Evolutionary conservation across 495 filamentous ascomycete genomes (phyloP).

Genomic region (Ramalina intermedia): DNA sequence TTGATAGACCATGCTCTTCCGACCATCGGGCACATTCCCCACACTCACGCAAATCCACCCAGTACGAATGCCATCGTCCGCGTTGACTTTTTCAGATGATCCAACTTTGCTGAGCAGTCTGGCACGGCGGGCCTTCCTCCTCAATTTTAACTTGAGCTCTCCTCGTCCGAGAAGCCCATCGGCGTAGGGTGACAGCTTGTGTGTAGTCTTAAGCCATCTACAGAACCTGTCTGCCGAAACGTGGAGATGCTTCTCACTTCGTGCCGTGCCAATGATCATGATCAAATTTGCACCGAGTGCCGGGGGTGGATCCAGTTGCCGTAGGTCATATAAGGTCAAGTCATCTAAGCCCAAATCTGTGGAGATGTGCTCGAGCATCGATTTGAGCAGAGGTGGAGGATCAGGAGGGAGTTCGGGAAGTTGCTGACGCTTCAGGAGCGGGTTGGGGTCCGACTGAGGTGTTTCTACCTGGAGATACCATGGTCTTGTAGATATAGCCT

Average conservation of each 20-base stretch:
- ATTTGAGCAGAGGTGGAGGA: constrained; percentile 56
- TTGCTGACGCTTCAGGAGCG: constrained; percentile 44
- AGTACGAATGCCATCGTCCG: constrained; percentile 70
- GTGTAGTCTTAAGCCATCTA: constrained; percentile 63
- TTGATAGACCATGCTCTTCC: constrained; percentile 25
- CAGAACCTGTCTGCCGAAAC: constrained; percentile 81
- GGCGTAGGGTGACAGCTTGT: constrained; percentile 57
- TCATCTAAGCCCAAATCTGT: constrained; percentile 73
- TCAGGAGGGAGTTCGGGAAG: constrained; percentile 64
- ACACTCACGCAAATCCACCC: constrained; percentile 95
- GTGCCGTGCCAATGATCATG: constrained; percentile 87
- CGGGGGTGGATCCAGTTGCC: constrained; percentile 67
- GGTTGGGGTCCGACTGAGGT: constrained; percentile 24
- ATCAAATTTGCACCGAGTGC: constrained; percentile 76
- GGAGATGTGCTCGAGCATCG: constrained; percentile 62
- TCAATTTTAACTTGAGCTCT: constrained; percentile 76
- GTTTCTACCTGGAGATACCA: constrained; percentile 79
- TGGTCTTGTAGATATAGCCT: constrained; percentile 24
- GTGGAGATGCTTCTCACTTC: constrained; percentile 85
- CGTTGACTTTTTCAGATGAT: constrained; percentile 28
- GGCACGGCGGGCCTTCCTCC: constrained; percentile 62
- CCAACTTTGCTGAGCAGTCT: constrained; percentile 54
- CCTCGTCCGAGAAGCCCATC: constrained; percentile 83
- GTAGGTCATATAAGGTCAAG: constrained; percentile 64
- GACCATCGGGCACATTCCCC: constrained; percentile 44